Conservation (phyloP, 768 basidiomycete genomes). For the Scleroderma citrinum region DNA sequence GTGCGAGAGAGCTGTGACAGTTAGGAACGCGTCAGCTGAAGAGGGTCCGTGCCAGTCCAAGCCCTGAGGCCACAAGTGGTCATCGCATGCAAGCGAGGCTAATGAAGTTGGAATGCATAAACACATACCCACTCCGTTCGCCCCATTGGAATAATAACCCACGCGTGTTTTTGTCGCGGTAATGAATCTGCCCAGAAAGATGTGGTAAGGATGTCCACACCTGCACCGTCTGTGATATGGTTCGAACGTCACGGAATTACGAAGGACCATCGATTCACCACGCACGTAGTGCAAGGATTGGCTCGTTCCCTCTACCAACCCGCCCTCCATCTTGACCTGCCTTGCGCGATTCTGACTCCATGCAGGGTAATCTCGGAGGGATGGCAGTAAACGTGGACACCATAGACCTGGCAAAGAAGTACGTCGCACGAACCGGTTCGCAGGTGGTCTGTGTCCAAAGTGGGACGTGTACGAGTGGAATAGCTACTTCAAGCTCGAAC, state of each 20-base stretch:
- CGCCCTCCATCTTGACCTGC: neutral
- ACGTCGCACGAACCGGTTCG: conserved; percentile 47
- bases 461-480: conserved; percentile 43
- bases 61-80: conserved; percentile 43
- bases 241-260: neutral
- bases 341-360: conserved; percentile 1
- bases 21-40: conserved; percentile 58
- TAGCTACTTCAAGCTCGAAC: conserved; percentile 26
- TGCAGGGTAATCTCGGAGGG: conserved; percentile 41
- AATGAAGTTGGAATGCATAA: neutral
- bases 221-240: conserved; percentile 69
- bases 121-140: conserved; percentile 70
- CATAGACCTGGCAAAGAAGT: conserved; percentile 48
- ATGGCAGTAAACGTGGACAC: conserved; percentile 55
- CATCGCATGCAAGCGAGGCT: neutral
- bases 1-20: conserved; percentile 48
- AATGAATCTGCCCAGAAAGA: conserved; percentile 62
- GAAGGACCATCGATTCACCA: conserved; percentile 19
- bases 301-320: conserved; percentile 30
- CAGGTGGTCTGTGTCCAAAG: conserved; percentile 34
- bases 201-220: conserved; percentile 57
- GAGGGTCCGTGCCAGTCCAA: conserved; percentile 92
- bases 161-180: conserved; percentile 51
- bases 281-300: conserved; percentile 62
- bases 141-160: conserved; percentile 81